Evolutionary conservation across 1,139 yeast species (phyloP).

Genomic region (Yamadazyma kanchanaburiensis): DNA sequence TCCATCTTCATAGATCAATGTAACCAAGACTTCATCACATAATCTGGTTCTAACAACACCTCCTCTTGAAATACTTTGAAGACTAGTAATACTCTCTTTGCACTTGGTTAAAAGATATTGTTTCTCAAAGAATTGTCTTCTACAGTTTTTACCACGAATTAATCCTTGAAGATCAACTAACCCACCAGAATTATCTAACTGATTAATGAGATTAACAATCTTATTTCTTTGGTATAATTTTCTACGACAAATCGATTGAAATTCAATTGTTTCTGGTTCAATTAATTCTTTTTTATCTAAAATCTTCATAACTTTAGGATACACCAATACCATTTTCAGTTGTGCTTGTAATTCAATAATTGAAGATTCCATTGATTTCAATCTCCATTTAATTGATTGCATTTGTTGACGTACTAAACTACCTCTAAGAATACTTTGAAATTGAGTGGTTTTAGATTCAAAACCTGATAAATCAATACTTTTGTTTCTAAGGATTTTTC

Average conservation of each 20-base stretch:
- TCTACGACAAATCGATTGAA: conserved; percentile 36
- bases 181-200: conserved; percentile 13
- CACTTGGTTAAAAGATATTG: conserved; percentile 16
- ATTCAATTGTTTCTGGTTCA: conserved; percentile 21
- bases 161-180: conserved; percentile 31
- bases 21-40: conserved; percentile 42
- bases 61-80: conserved; percentile 56
- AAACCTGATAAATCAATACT: conserved; percentile 13
- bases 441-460: conserved; percentile 7
- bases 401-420: conserved; percentile 14
- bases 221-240: conserved; percentile 20
- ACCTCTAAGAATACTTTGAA: conserved; percentile 33
- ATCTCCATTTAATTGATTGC: conserved; percentile 5
- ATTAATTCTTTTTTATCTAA: conserved; percentile 21
- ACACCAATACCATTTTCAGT: conserved; percentile 23
- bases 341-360: conserved; percentile 27
- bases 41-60: conserved; percentile 44
- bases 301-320: conserved; percentile 19
- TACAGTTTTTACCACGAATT: conserved; percentile 26
- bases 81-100: conserved; percentile 20
- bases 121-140: conserved; percentile 18
- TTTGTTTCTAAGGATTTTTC: conserved; percentile 17
- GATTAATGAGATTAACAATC: conserved; percentile 11
- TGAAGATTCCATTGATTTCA: conserved; percentile 8
- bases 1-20: conserved; percentile 38